phyloP scores from a whole-genome alignment of 306 rosid genomes.

The Ammopiptanthus mongolicus region DNA sequence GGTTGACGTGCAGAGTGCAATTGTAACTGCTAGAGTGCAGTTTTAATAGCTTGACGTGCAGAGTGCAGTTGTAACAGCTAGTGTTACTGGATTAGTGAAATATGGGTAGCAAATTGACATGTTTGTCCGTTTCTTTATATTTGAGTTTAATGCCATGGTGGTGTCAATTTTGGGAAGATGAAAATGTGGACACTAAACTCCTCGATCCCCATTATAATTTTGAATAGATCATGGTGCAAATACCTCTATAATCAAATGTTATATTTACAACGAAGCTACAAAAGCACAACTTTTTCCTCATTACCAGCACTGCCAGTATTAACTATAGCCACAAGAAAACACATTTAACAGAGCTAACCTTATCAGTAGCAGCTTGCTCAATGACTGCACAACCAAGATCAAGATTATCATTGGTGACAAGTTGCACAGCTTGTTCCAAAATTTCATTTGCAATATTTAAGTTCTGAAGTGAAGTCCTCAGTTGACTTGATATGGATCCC shows the following conservation, averaged over 20 bases:
- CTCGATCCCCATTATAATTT: too few relatives aligned
- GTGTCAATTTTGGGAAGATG: too few relatives aligned
- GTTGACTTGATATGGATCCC: slow-evolving; percentile 70
- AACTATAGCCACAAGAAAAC: neutral
- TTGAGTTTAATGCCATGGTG: too few relatives aligned
- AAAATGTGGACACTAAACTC: too few relatives aligned
- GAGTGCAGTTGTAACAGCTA: too few relatives aligned
- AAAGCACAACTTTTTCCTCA: neutral
- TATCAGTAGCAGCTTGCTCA: slow-evolving; percentile 95
- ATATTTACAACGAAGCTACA: neutral
- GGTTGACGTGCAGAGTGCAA: too few relatives aligned
- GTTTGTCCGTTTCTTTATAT: too few relatives aligned
- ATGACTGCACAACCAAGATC: slow-evolving; percentile 98
- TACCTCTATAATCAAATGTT: neutral
- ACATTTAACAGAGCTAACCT: slow-evolving; percentile 53
- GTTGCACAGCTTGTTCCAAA: slow-evolving; percentile 90
- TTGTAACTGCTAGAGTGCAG: too few relatives aligned
- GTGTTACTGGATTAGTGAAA: too few relatives aligned
- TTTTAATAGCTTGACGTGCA: too few relatives aligned
- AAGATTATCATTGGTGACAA: slow-evolving; percentile 93
- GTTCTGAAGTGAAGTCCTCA: slow-evolving; percentile 79
- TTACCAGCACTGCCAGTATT: neutral
- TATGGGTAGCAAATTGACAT: too few relatives aligned
- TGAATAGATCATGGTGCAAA: neutral
- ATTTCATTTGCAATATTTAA: slow-evolving; percentile 55